Conservation (phyloP, 768 basidiomycete species). For the Ephemerocybe angulata region DNA sequence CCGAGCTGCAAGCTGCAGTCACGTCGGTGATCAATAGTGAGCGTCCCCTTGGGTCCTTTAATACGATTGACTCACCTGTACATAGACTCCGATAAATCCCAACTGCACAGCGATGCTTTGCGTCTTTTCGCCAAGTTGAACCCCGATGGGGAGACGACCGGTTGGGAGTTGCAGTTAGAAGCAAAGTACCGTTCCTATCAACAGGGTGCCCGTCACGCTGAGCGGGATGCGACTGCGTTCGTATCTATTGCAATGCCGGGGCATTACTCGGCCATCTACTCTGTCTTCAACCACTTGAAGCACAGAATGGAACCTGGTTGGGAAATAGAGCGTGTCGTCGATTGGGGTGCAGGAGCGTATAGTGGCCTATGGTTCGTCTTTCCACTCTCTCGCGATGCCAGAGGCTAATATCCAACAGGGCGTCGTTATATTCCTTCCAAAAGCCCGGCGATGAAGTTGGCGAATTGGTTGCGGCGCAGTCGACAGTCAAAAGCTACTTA, state of each 20-base stretch:
- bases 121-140: constrained; percentile 55
- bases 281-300: constrained; percentile 69
- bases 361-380: constrained; percentile 73
- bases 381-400: neutral
- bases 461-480: constrained; percentile 41
- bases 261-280: constrained; percentile 75
- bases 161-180: constrained; percentile 57
- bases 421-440: constrained; percentile 63
- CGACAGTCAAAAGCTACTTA: constrained; percentile 58
- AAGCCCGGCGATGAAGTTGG: constrained; percentile 23
- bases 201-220: constrained; percentile 55
- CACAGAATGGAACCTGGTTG: constrained; percentile 61
- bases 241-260: constrained; percentile 82
- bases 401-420: constrained; percentile 43
- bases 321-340: constrained; percentile 60
- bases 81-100: constrained; percentile 65
- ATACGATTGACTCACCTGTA: constrained; percentile 7
- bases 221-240: constrained; percentile 80
- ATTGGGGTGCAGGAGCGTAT: constrained; percentile 84
- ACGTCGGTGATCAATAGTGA: constrained; percentile 63
- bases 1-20: constrained; percentile 67
- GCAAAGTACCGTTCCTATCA: constrained; percentile 56
- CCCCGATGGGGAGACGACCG: constrained; percentile 24
- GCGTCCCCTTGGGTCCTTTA: constrained; percentile 14
- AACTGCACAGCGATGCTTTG: constrained; percentile 66